These are phyloP conservation scores for Rhizopus arrhizus DNA, from an alignment of 371 early-diverging fungal species.

Conservation along the genomic window DNA sequence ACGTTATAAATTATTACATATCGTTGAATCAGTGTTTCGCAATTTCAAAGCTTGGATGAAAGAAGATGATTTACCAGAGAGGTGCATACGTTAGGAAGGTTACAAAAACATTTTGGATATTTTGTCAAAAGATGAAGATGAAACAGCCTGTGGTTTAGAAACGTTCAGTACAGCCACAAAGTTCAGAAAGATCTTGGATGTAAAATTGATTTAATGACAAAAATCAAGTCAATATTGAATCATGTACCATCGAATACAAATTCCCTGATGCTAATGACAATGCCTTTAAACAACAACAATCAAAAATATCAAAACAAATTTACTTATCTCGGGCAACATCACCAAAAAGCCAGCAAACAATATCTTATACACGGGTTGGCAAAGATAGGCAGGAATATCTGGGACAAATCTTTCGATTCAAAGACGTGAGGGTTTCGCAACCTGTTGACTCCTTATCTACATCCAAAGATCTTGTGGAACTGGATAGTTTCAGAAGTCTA, in stretches of 20 bases:
- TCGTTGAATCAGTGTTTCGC: slow-evolving; percentile 2
- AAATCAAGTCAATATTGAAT: background rate
- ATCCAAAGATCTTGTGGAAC: slow-evolving; percentile 14
- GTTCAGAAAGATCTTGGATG: background rate
- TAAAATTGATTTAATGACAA: background rate
- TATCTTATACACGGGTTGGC: slow-evolving; percentile 11
- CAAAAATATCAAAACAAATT: background rate
- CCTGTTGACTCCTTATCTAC: slow-evolving; percentile 1
- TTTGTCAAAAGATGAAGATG: slow-evolving; percentile 3
- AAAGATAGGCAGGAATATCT: slow-evolving; percentile 5
- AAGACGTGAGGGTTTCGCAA: slow-evolving; percentile 6
- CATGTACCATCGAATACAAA: background rate
- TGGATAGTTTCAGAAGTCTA: slow-evolving; percentile 15
- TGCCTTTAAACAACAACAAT: background rate
- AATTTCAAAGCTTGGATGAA: background rate
- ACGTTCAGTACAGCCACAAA: background rate
- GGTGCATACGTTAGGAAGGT: background rate
- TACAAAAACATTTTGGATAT: background rate
- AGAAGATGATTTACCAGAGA: background rate
- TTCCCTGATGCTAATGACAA: background rate
- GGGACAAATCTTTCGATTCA: slow-evolving; percentile 7
- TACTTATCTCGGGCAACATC: background rate
- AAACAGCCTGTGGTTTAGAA: background rate
- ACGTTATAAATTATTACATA: background rate
- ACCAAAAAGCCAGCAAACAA: background rate